These are phyloP conservation scores for Gossypium davidsonii DNA, from an alignment of 441 rosid genomes.

Conservation along the genomic window DNA sequence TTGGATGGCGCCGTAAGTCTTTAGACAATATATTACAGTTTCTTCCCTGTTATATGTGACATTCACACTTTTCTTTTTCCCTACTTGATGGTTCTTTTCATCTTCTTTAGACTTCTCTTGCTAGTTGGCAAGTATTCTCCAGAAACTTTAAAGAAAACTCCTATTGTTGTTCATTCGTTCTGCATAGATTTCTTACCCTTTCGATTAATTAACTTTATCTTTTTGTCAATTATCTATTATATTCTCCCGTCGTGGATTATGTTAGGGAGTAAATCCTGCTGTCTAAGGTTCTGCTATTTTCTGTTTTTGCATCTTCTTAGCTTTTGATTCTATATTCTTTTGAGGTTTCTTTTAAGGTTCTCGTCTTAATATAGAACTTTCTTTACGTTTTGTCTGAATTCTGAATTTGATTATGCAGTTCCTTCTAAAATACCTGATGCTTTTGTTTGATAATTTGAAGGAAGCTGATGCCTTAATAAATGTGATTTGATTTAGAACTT, in stretches of 20 bases:
- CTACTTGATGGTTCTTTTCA: neutral
- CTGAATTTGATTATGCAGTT: neutral
- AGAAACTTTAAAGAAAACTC: neutral
- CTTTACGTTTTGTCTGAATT: neutral
- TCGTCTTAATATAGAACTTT: neutral
- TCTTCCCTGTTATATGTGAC: neutral
- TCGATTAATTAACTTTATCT: neutral
- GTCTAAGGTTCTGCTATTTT: neutral
- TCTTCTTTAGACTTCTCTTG: neutral
- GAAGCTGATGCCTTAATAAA: neutral
- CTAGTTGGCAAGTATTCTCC: neutral
- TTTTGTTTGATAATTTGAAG: no score
- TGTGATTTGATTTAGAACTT: neutral
- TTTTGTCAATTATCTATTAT: neutral
- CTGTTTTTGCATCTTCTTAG: neutral
- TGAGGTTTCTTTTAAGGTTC: neutral
- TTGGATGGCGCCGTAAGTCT: conserved; percentile 99
- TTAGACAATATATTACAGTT: neutral
- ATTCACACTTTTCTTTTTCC: neutral
- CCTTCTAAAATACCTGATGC: neutral
- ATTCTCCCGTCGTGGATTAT: neutral
- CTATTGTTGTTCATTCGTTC: neutral
- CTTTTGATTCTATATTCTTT: neutral
- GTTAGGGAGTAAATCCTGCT: neutral
- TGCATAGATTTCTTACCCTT: neutral